Percentiles rank a stretch among this genome's conserved stretches.
phyloP scores from a whole-genome alignment of 257 asterid genomes.

The Ehretia macrophylla region DNA sequence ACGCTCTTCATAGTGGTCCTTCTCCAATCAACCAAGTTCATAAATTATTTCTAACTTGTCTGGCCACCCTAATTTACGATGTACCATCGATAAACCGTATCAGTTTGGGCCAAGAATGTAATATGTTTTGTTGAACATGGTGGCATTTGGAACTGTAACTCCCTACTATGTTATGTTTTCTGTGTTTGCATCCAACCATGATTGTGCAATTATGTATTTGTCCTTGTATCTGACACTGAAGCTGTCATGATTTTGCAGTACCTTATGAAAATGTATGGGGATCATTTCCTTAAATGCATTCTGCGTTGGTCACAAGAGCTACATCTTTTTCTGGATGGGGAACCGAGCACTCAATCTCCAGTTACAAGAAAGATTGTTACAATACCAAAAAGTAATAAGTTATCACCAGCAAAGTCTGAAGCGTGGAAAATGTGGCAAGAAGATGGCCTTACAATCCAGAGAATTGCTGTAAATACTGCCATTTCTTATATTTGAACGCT shows the following conservation, averaged over 20 bases:
- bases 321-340: constrained; percentile 58
- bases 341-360: constrained; percentile 37
- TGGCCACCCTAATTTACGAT: not conserved
- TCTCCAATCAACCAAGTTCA: not conserved
- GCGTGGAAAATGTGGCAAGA: constrained; percentile 98
- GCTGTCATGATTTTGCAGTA: constrained; percentile 47
- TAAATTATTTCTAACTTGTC: not conserved
- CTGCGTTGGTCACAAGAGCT: constrained; percentile 47
- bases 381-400: constrained; percentile 30
- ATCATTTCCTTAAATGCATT: constrained; percentile 54
- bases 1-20: not conserved
- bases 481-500: not conserved
- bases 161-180: too few species aligned
- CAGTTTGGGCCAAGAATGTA: too few species aligned
- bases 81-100: too few species aligned
- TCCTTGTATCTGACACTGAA: constrained; percentile 22
- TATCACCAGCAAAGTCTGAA: constrained; percentile 69
- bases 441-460: constrained; percentile 50
- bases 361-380: constrained; percentile 28
- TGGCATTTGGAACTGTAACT: too few species aligned
- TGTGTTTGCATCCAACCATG: not conserved
- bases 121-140: too few species aligned
- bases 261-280: constrained; percentile 66
- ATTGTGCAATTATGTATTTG: constrained; percentile 4
- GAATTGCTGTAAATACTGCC: constrained; percentile 62